A percentile compares a stretch with the other conserved stretches of the same genome.
These are phyloP conservation scores for Betula pendula DNA, from an alignment of 306 rosid species.

Conservation along the genomic window DNA sequence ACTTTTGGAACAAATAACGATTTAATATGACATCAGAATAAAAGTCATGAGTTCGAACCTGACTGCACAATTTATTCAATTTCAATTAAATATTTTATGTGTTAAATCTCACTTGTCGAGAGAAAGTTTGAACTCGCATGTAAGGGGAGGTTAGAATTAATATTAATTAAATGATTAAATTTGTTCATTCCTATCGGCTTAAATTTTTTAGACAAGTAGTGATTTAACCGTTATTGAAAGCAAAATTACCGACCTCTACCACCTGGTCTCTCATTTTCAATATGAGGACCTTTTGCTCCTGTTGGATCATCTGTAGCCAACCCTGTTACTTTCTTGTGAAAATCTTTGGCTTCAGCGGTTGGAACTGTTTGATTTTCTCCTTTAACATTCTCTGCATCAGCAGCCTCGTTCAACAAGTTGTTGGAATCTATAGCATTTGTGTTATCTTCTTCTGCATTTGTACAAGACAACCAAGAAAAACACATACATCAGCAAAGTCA, in stretches of 20 bases:
- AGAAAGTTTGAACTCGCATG: too few relatives aligned
- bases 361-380: conserved; percentile 33
- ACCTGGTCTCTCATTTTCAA: conserved; percentile 15
- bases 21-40: too few relatives aligned
- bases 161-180: too few relatives aligned
- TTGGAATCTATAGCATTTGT: conserved; percentile 37
- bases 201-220: too few relatives aligned
- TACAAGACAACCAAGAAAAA: background rate
- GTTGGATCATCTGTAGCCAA: conserved; percentile 29
- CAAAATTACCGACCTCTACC: conserved; percentile 24
- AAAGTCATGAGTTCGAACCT: too few relatives aligned
- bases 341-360: conserved; percentile 31
- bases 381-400: conserved; percentile 25
- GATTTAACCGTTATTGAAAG: background rate
- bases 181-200: too few relatives aligned
- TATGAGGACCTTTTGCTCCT: conserved; percentile 15
- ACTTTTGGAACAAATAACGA: too few relatives aligned
- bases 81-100: too few relatives aligned
- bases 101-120: too few relatives aligned
- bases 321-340: conserved; percentile 23
- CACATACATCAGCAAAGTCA: background rate
- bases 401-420: conserved; percentile 25
- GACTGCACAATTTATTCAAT: too few relatives aligned
- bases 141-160: too few relatives aligned
- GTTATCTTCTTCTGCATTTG: conserved; percentile 62